Percentiles rank a stretch among this genome's conserved stretches.
Evolutionary conservation across 495 filamentous ascomycete species (phyloP).

Genomic region (Penicillium canescens): DNA sequence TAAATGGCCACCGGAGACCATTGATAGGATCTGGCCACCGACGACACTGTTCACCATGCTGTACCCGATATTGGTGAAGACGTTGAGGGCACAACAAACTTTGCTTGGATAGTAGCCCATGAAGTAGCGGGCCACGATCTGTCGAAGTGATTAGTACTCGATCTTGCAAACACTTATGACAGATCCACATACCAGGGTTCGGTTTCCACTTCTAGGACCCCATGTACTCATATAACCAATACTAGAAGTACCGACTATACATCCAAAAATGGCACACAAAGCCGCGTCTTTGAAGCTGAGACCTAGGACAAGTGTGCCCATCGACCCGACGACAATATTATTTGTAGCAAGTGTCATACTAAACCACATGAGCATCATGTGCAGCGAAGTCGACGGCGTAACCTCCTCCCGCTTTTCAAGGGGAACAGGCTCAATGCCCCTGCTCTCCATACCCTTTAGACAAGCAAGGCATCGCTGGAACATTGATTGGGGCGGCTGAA

Average conservation of each 20-base stretch:
- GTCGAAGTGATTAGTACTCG: conserved; percentile 7
- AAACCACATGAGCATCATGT: conserved; percentile 72
- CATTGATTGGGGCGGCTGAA: conserved; percentile 18
- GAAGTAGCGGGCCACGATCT: conserved; percentile 69
- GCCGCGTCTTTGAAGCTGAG: conserved; percentile 67
- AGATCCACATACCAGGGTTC: conserved; percentile 58
- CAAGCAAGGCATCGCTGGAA: conserved; percentile 34
- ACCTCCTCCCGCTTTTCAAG: conserved; percentile 48
- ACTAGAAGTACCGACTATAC: conserved; percentile 54
- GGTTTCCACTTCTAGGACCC: conserved; percentile 69
- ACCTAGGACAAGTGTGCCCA: conserved; percentile 64
- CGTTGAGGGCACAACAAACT: conserved; percentile 64
- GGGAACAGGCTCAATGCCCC: conserved; percentile 68
- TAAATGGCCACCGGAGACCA: conserved; percentile 56
- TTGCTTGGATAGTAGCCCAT: conserved; percentile 82
- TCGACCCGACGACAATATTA: conserved; percentile 68
- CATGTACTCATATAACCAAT: conserved; percentile 76
- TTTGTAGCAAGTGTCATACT: conserved; percentile 72
- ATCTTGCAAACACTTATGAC: not conserved
- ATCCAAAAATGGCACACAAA: conserved; percentile 65
- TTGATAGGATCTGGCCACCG: conserved; percentile 57
- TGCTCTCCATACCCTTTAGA: conserved; percentile 59
- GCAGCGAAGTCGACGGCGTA: conserved; percentile 43
- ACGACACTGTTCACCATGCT: conserved; percentile 60
- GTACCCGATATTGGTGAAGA: conserved; percentile 71